Base-by-base conservation (phyloP, 768 basidiomycete species). In the Kwoniella europaea region DNA sequence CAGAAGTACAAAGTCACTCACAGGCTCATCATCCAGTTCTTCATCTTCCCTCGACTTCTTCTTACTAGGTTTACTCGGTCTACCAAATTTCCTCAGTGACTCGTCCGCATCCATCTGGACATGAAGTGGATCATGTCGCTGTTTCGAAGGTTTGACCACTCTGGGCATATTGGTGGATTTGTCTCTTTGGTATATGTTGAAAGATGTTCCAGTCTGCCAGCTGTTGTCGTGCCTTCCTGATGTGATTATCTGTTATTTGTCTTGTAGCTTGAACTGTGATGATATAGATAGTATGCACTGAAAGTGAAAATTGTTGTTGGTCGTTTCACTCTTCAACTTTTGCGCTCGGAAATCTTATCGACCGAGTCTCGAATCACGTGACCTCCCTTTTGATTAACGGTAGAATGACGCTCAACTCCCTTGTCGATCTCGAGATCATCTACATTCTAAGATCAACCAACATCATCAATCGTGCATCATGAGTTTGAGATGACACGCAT, bases 31-130 rank as follows among this genome's bases (percentile, higher is more conserved):
- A 57, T 88, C 86, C 27, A 90, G 89, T n/a, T 88, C 88, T 58
- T 86, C 86, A 59, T 86, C 86, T 12, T 72, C 57, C 22, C 81
- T 86, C 70, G 79, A 86, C 63, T 86, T 87, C 27, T 78, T 91
- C 68, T 81, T 82, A 59, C 93, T 76, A 3, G 79, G 76, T 71
- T 79, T 89, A 86, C 53, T 91, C 91, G 85, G 74, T 87, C 90
- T 27, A 89, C 95, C 84, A 60, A 93, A 94, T 82, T 91, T 92
- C 75, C 87, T 89, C 18, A 91, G 81, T 0, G 87, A 77, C 76
- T 92, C 91, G 79, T 96, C 95, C 70, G 90, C 89, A 64, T 89
- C 87, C 65, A 98, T 87, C 84, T 97, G 92, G 29, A 90, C 86
- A 76, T 91, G 90, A 41, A 98, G 88, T 52, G 95, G 94, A 78